These are phyloP conservation scores for Protomyces inouyei DNA, from an alignment of 1,139 yeast species.

Conservation along the genomic window DNA sequence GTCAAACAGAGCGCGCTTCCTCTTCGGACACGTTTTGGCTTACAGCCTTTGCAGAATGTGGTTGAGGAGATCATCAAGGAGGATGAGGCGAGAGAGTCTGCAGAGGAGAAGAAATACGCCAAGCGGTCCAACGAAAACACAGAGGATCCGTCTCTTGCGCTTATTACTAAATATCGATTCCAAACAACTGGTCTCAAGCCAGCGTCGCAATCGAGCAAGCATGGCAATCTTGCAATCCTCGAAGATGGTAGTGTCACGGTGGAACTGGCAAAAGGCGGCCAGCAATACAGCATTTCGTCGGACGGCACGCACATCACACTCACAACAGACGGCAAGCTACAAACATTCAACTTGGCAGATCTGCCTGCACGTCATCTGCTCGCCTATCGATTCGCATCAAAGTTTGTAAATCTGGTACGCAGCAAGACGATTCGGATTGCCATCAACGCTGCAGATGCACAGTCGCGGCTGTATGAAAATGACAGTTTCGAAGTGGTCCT, in stretches of 20 bases:
- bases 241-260: constrained; percentile 8
- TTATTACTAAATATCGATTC: constrained; percentile 12
- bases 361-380: constrained; percentile 27
- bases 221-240: constrained; percentile 10
- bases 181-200: constrained; percentile 16
- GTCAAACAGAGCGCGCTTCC: not conserved
- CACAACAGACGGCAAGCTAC: not conserved
- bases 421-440: constrained; percentile 23
- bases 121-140: not conserved
- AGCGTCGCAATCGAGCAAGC: constrained; percentile 9
- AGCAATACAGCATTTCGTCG: constrained; percentile 3
- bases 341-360: constrained; percentile 21
- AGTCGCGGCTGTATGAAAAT: constrained; percentile 7
- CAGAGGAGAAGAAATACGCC: not conserved
- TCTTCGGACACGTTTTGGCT: not conserved
- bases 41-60: not conserved
- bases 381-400: constrained; percentile 29
- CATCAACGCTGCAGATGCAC: constrained; percentile 12
- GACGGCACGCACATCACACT: constrained; percentile 2
- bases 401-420: constrained; percentile 25
- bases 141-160: not conserved
- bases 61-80: constrained; percentile 4
- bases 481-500: constrained; percentile 20
- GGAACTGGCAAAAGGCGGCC: constrained; percentile 1
- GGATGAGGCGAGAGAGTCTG: constrained; percentile 4